Evolutionary conservation across 805 yeast genomes (phyloP).

Genomic region (Lipomyces spencermartinsiae): DNA sequence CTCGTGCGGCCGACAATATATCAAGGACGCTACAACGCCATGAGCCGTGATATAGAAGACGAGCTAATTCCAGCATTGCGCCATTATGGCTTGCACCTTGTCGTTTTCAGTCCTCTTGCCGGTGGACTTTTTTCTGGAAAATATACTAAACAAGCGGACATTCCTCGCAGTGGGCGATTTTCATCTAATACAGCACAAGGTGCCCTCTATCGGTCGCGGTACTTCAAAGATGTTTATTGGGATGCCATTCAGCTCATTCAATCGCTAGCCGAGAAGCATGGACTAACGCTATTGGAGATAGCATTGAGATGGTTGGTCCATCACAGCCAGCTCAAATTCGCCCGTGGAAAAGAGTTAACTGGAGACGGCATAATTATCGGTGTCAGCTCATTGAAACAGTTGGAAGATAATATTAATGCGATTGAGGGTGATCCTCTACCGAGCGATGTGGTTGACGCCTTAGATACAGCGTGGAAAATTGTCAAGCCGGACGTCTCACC

Average conservation of each 20-base stretch:
- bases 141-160: constrained; percentile 28
- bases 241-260: constrained; percentile 39
- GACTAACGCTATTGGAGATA: constrained; percentile 34
- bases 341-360: constrained; percentile 5
- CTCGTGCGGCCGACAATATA: constrained; percentile 41
- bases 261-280: constrained; percentile 34
- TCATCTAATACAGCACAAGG: constrained; percentile 28
- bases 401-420: constrained; percentile 36
- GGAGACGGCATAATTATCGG: constrained; percentile 43
- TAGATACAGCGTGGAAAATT: constrained; percentile 40
- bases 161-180: constrained; percentile 38
- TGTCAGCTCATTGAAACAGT: constrained; percentile 34
- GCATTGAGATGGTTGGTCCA: constrained; percentile 42
- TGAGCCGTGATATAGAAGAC: constrained; percentile 39
- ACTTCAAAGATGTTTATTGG: constrained; percentile 38
- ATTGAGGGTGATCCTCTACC: constrained; percentile 40
- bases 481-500: constrained; percentile 40
- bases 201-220: constrained; percentile 35
- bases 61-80: constrained; percentile 40
- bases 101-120: constrained; percentile 42
- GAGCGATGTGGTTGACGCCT: constrained; percentile 32
- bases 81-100: constrained; percentile 37
- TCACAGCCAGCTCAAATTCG: constrained; percentile 35
- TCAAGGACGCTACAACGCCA: constrained; percentile 43
- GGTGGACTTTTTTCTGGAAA: constrained; percentile 41